Evolutionary conservation across 495 filamentous ascomycete species (phyloP).

Genomic region (Lophium mytilinum): DNA sequence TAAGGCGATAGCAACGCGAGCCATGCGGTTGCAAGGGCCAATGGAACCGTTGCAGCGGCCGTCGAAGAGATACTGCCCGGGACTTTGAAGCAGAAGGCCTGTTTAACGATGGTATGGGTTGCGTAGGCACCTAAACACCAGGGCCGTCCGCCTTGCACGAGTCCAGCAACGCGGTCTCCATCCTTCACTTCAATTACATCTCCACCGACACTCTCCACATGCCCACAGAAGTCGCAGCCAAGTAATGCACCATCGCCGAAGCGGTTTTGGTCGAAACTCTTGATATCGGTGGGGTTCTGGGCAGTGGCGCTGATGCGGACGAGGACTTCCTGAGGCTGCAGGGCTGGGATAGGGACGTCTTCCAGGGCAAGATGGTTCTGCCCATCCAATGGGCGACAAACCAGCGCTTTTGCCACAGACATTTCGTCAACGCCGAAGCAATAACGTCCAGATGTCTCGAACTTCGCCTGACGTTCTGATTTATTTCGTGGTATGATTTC

Average conservation of each 20-base stretch:
- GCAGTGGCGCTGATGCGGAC: no score
- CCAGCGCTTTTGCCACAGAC: no score
- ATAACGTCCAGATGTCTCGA: no score
- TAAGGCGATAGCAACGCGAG: conserved; percentile 28
- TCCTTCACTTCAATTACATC: not conserved
- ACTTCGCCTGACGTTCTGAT: no score
- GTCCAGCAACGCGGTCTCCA: conserved; percentile 20
- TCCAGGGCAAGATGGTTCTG: no score
- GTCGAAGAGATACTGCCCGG: conserved; percentile 17
- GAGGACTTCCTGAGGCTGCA: no score
- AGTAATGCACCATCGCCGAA: conserved; percentile 28
- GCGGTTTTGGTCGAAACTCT: conserved; percentile 26
- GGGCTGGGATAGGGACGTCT: no score
- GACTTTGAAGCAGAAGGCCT: conserved; percentile 26
- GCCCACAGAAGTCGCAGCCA: conserved; percentile 8
- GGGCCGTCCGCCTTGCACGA: conserved; percentile 27
- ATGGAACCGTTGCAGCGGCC: conserved; percentile 27
- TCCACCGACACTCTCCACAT: conserved; percentile 2
- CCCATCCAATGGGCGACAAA: no score
- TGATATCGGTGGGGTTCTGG: not conserved
- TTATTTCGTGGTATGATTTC: no score
- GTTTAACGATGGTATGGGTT: conserved; percentile 26
- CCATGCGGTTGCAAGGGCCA: conserved; percentile 30
- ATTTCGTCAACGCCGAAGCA: no score
- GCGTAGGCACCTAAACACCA: conserved; percentile 24